Base-by-base conservation (phyloP, 2,329 filamentous ascomycete genomes). In the Eutypa lata region DNA sequence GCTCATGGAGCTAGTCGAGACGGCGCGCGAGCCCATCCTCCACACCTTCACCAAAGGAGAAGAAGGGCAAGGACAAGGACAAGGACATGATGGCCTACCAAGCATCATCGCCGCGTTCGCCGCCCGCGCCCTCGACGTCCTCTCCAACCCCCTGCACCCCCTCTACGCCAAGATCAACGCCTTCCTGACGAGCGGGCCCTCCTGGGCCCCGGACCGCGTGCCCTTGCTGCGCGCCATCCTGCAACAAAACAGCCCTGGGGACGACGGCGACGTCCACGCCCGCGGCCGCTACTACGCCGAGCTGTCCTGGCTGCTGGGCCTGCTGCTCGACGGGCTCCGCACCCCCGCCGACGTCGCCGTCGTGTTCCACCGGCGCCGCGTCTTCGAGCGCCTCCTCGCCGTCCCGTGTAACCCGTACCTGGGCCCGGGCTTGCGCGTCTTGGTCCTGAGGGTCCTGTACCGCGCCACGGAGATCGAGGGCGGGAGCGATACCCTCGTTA, bases 81-180 rank as follows among this genome's bases (percentile, higher is more conserved):
- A 74, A 82, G 43, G 71, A 74, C 7, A 73, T 73, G 3, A 80
- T 87, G n/a, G n/a, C 1, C 75, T 95, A 3, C 87, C 91, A 0
- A 90, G 87, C 55, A 78, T 90, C 13, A 84, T 90, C 6, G 81
- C 86, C n/a, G 82, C 88, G 11, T 94, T 96, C 62, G 87, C 90
- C 7, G 79, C 81, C 46, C 83, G 84, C 58, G 84, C 86, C 1
- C 76, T 96, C 7, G 74, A 80, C 1, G 83, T 96, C 16, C 73
- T 96, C 45, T 81, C 79, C 21, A 86, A 90, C 56, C 93, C 93
- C 0, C 78, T 91, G 16, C 90, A 96, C 65, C 83, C 83, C 55
- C 81, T 97, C 37, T 97, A 96, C 68, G 83, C 85, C 53, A 96
- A 96, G 67, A 75, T 94, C 71, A 96, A 96, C 73, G 77, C 80